Base-by-base conservation (phyloP, 2,329 filamentous ascomycete genomes). In the Colletotrichum eremochloae region DNA sequence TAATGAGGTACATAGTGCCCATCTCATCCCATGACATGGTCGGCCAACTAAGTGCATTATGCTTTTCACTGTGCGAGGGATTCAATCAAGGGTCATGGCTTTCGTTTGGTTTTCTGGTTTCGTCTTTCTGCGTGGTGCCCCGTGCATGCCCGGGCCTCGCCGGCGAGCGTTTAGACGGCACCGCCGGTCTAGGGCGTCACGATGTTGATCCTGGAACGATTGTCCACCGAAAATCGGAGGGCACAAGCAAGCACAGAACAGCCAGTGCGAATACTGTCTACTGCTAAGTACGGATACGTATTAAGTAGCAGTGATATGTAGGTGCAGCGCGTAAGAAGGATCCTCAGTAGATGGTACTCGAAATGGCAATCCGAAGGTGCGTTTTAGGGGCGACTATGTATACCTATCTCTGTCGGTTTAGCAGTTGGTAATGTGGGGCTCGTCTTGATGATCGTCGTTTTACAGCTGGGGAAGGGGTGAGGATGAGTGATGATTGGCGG, bases 11-110 rank as follows among this genome's bases (percentile, higher is more conserved):
- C 24, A 24, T 46, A 46, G 63, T 56, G 55, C 20, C 33, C 50
- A 57, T 46, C 46, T 11, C 20, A 52, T 46, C 46, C n/a, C 20
- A 52, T 58, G 61, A 44, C 38, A 44, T 57, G 42, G 55, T 50
- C 63, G 55, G 46, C 65, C 40, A 58, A 42, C 65, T 33, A 58
- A 42, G 33, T 50, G 40, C 48, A 50, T 57, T 31, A 64, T 50
- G 53, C 60, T 63, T 64, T 64, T 8, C 53, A 72, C 69, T 64
- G 60, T 72, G 66, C 53, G 38, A 72, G 60, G 38, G 46, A 56
- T 46, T 52, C 44, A 53, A 68, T 8, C 33, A 8, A 52, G 64
- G 64, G 68, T 46, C 68, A 71, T 36, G 50, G 66, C 66, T 60
- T 33, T 50, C 20, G 24, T 24, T 56, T 56, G 60, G 60, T 46